These are phyloP conservation scores for Yamadazyma aaseri DNA, from an alignment of 1,139 yeast species.

Conservation along the genomic window DNA sequence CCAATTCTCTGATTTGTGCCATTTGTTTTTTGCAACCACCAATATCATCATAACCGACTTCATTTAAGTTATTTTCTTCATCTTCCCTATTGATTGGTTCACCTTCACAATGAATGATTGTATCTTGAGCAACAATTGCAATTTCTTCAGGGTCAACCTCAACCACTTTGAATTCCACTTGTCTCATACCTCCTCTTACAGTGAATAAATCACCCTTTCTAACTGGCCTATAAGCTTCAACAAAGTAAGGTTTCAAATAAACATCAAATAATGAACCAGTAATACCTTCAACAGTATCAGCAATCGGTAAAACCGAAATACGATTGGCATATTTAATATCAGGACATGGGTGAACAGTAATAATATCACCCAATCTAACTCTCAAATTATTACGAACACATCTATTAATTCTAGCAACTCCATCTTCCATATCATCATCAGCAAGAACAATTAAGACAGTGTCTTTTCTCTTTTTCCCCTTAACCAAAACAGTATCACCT, in stretches of 20 bases:
- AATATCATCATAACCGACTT: conserved; percentile 97
- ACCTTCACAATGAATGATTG: conserved; percentile 97
- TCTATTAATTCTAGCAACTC: conserved; percentile 90
- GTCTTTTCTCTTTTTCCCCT: conserved; percentile 97
- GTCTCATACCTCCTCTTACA: conserved; percentile 98
- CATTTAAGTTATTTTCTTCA: conserved; percentile 93
- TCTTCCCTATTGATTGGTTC: conserved; percentile 99
- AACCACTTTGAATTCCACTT: conserved; percentile 96
- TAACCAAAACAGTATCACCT: conserved; percentile 95
- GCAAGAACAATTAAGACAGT: conserved; percentile 96
- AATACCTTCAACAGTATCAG: conserved; percentile 97
- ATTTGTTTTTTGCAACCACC: conserved; percentile 99
- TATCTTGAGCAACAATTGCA: conserved; percentile 98
- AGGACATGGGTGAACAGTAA: conserved; percentile 92
- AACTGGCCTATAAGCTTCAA: conserved; percentile 98
- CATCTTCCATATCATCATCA: conserved; percentile 96
- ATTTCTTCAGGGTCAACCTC: conserved; percentile 97
- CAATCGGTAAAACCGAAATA: conserved; percentile 94
- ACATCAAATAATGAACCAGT: conserved; percentile 98
- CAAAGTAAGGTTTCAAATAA: conserved; percentile 95
- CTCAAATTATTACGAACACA: conserved; percentile 94
- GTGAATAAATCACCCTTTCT: conserved; percentile 96
- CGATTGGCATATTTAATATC: conserved; percentile 94
- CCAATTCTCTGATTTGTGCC: conserved; percentile 98
- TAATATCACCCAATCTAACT: conserved; percentile 89